Evolutionary conservation across 164 flowering plant species (phyloP).

Genomic region (Platanus orientalis): DNA sequence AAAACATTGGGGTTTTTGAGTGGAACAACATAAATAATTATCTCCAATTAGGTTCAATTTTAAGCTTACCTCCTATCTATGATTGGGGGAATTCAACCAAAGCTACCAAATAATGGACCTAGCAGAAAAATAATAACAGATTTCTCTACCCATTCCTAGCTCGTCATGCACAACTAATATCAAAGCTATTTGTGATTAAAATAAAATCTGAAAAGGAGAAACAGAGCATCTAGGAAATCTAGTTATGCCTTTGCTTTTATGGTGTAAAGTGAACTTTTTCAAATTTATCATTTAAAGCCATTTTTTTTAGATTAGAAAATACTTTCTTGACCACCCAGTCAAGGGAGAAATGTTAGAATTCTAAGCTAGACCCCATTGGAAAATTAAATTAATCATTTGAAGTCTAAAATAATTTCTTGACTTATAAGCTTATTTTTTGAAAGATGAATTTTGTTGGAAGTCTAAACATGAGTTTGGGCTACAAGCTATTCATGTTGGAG

Average conservation of each 20-base stretch:
- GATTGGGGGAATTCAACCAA: slow-evolving; percentile 9
- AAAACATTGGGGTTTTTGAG: slow-evolving; percentile 84
- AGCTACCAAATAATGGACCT: background rate
- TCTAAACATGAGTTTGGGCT: too few relatives aligned
- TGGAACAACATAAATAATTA: slow-evolving; percentile 71
- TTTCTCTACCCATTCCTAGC: background rate
- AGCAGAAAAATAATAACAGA: background rate
- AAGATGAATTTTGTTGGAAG: too few relatives aligned
- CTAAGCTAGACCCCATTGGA: too few relatives aligned
- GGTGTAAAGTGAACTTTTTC: too few relatives aligned
- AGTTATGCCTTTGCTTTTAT: too few relatives aligned
- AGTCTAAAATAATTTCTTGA: too few relatives aligned
- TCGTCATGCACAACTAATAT: background rate
- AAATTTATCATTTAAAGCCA: slow-evolving; percentile 46
- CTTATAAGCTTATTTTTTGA: too few relatives aligned
- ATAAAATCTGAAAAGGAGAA: slow-evolving; percentile 4
- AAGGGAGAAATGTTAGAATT: slow-evolving; percentile 46
- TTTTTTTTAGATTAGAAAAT: slow-evolving; percentile 45
- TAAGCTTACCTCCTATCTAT: slow-evolving; percentile 10
- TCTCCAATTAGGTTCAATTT: slow-evolving; percentile 52
- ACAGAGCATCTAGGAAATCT: too few relatives aligned
- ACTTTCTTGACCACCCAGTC: slow-evolving; percentile 64
- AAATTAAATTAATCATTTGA: too few relatives aligned
- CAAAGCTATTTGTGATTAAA: slow-evolving; percentile 3
- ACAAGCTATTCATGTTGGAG: too few relatives aligned